Percentiles rank a stretch among this genome's conserved stretches.
phyloP scores from a whole-genome alignment of 176 grass and related monocot genomes.

The Olyra latifolia region DNA sequence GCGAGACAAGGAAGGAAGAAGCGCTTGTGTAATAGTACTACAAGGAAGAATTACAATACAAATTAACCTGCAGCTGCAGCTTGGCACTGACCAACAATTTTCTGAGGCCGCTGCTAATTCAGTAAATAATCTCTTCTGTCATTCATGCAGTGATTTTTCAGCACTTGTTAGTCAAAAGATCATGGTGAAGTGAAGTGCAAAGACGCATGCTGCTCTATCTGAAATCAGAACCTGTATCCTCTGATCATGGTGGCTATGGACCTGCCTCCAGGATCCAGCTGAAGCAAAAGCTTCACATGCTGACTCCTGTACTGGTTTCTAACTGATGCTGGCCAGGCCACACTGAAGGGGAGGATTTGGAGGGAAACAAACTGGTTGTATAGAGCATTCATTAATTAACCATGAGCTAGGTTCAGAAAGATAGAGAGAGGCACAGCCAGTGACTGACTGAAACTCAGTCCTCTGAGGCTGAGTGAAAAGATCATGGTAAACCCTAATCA shows the following conservation, averaged over 20 bases:
- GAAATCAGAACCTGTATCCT: no score
- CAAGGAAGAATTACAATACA: slow-evolving; percentile 3
- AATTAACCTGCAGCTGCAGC: slow-evolving; percentile 7
- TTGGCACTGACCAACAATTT: neutral
- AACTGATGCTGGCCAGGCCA: no score
- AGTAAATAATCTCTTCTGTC: neutral
- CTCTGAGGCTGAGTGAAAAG: neutral
- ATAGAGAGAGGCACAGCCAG: neutral
- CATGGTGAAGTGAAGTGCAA: no score
- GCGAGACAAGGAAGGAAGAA: neutral
- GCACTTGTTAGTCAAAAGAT: neutral
- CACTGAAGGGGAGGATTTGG: no score
- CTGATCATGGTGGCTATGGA: no score
- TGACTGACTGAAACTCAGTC: neutral
- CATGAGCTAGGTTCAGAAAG: neutral
- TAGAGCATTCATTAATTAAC: neutral
- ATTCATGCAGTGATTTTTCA: neutral
- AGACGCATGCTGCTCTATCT: no score
- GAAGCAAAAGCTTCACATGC: no score
- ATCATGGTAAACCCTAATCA: neutral
- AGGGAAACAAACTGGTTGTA: no score
- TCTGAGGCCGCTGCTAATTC: neutral
- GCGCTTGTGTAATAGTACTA: slow-evolving; percentile 21
- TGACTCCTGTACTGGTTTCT: no score
- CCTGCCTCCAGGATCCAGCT: no score